Percentiles rank a stretch among this genome's conserved stretches.
Evolutionary conservation across 2,329 filamentous ascomycete genomes (phyloP).

Genomic region (Tolypocladium inflatum): DNA sequence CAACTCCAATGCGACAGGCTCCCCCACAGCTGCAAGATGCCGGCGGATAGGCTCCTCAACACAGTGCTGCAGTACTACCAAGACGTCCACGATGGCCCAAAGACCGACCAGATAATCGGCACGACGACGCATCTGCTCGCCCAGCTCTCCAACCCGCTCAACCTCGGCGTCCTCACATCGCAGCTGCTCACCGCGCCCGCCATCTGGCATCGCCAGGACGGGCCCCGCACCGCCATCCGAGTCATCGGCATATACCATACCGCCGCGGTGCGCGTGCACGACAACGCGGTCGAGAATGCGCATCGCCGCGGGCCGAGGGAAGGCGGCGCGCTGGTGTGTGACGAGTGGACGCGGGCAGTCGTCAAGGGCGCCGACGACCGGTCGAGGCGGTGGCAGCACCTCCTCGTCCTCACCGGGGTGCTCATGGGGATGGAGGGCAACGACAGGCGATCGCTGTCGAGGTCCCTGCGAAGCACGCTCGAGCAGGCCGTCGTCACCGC

Average conservation of each 20-base stretch:
- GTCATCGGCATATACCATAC: conserved; percentile 65
- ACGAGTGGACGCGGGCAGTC: conserved; percentile 47
- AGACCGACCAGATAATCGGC: conserved; percentile 49
- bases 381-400: conserved; percentile 68
- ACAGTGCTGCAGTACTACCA: conserved; percentile 54
- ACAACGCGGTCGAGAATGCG: conserved; percentile 31
- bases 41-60: conserved; percentile 56
- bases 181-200: conserved; percentile 64
- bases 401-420: conserved; percentile 70
- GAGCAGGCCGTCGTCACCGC: conserved; percentile 67
- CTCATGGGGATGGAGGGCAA: conserved; percentile 65
- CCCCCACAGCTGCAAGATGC: conserved; percentile 34
- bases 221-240: conserved; percentile 52
- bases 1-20: background rate
- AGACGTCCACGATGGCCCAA: conserved; percentile 38
- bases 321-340: conserved; percentile 35
- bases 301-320: conserved; percentile 19
- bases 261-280: conserved; percentile 46
- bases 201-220: conserved; percentile 55
- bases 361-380: conserved; percentile 48
- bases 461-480: conserved; percentile 54
- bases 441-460: conserved; percentile 53
- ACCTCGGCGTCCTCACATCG: conserved; percentile 62
- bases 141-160: conserved; percentile 64
- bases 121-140: conserved; percentile 60